Base-by-base conservation (phyloP, 345 rosid species). In the Lagerstroemia speciosa region DNA sequence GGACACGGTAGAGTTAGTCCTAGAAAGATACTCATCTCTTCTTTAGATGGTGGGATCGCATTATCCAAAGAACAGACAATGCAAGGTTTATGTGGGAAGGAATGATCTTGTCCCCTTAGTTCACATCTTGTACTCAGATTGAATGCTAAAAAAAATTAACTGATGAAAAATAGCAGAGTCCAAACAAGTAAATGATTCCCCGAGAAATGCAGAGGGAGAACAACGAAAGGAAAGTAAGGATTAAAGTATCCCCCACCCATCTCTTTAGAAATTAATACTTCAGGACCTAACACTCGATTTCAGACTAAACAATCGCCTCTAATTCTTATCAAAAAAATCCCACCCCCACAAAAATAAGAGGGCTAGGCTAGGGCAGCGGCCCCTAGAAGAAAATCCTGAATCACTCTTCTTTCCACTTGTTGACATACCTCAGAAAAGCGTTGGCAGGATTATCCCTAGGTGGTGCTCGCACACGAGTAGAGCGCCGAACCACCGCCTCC, bases 341-440 rank as follows among this genome's bases (percentile, higher is more conserved):
- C 67, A 20, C 27, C 3, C 45, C 61, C 27, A 26, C 40, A 34
- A 46, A 62, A 67, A 32, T 24, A 45, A 43, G 16, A 31, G 24
- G 24, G 55, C 27, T n/a, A 61, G 37, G 26, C 36, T 17, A 31
- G 57, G 46, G 34, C 15, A 31, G 43, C 11, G 55, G n/a, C 46
- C 37, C 31, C 15, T 20, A 55, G 52, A 67, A 71, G 57, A 58
- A 43, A 26, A 33, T 7, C 53, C 36, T 64, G 26, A 27, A 38
- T 76, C 76, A 85, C 33, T 94, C 97, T 77, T 86, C 96, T 83
- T 87, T 91, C 98, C 93, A 89, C 86, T 82, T 88, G 88, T 94
- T 94, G 65, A 83, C 89, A 46, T 94, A 94, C 79, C 86, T 82
- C 53, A 84, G 82, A 82, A 83, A 91, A 74, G 93, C 84, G 75